Conservation (phyloP, 2,329 filamentous ascomycete genomes). For the Nectriaceae sp. region DNA sequence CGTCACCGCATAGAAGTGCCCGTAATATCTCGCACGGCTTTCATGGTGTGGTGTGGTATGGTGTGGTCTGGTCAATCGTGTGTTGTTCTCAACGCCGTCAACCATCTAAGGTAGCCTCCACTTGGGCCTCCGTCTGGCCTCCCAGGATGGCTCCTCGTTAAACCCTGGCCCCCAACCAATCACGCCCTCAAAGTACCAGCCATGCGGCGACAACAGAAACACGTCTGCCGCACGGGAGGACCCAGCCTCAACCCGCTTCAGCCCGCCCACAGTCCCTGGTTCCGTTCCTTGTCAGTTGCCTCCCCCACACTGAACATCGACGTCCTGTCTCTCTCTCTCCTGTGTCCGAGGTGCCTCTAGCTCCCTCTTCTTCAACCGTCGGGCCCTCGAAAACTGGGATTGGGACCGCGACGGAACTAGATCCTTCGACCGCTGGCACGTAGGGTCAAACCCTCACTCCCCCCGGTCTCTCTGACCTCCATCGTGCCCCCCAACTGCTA, state of each 20-base stretch:
- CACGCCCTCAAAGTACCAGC: constrained; percentile 14
- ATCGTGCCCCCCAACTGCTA: constrained; percentile 8
- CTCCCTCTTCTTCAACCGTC: too few relatives aligned
- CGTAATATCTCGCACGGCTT: not conserved
- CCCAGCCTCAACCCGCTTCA: constrained; percentile 26
- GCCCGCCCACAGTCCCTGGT: constrained; percentile 17
- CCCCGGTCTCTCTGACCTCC: not conserved
- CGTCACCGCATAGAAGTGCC: not conserved
- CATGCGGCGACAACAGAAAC: constrained; percentile 34
- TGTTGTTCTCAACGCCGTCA: not conserved
- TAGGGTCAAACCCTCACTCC: not conserved
- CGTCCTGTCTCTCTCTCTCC: not conserved
- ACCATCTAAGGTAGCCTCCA: too few relatives aligned
- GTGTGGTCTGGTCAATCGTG: not conserved
- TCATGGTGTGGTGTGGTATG: not conserved
- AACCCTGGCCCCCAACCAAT: constrained; percentile 24
- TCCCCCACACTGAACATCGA: constrained; percentile 20
- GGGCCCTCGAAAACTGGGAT: too few relatives aligned
- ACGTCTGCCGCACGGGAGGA: constrained; percentile 29
- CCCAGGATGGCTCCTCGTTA: constrained; percentile 16
- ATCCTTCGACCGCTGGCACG: too few relatives aligned
- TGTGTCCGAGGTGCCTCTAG: too few relatives aligned
- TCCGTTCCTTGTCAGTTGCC: constrained; percentile 26
- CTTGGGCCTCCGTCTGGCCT: too few relatives aligned
- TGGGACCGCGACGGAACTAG: too few relatives aligned